phyloP scores from a whole-genome alignment of 805 yeast genomes.

The Pichia pseudocactophila region DNA sequence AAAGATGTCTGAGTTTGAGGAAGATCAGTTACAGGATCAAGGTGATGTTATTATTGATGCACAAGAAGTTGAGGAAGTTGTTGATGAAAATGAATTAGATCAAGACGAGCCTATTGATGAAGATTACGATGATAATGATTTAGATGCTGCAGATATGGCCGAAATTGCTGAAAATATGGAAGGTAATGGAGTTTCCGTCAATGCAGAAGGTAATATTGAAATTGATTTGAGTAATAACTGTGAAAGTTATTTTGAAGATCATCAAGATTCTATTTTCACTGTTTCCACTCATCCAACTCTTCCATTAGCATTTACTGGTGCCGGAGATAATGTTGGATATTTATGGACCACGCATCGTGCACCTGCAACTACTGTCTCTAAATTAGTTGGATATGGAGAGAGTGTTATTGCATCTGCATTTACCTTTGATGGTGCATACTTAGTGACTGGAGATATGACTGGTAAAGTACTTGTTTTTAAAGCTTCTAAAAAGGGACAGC shows the following conservation, averaged over 20 bases:
- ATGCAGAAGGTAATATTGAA: conserved; percentile 50
- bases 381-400: conserved; percentile 76
- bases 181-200: conserved; percentile 14
- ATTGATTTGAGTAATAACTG: conserved; percentile 89
- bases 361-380: conserved; percentile 74
- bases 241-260: conserved; percentile 80
- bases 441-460: conserved; percentile 91
- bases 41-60: conserved; percentile 23
- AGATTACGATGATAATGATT: conserved; percentile 28
- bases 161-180: conserved; percentile 14
- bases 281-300: conserved; percentile 76
- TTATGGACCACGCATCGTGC: conserved; percentile 87
- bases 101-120: conserved; percentile 29
- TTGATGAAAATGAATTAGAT: conserved; percentile 30
- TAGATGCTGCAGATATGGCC: conserved; percentile 27
- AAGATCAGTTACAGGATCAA: conserved; percentile 8
- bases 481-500: conserved; percentile 67
- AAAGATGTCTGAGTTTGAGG: conserved; percentile 5
- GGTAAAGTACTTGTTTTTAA: conserved; percentile 74
- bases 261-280: conserved; percentile 77
- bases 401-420: conserved; percentile 81
- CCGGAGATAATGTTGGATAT: conserved; percentile 85
- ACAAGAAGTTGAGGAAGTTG: conserved; percentile 28
- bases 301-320: conserved; percentile 87
- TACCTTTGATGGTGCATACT: conserved; percentile 69